Base-by-base conservation (phyloP, 1,139 yeast genomes). In the Nakaseomyces glabratus region DNA sequence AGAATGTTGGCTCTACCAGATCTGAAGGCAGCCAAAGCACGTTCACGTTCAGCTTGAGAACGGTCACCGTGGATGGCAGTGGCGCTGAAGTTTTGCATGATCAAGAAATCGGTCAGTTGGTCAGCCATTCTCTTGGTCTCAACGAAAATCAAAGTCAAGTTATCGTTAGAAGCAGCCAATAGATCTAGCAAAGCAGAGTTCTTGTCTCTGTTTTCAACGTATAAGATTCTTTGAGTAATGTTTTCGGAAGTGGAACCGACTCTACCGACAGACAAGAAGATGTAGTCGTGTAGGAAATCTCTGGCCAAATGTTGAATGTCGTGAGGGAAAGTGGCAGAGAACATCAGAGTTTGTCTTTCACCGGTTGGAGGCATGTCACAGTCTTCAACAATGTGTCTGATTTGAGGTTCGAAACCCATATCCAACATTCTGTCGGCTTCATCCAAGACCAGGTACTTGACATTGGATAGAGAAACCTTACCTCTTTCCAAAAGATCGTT, bases 401-500 rank as follows among this genome's bases (percentile, higher is more conserved):
- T 90, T 72, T 90, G 98, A 47, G 97, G 97, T 71, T 90, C 98
- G 68, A 90, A 90, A 73, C 98, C 98, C 98, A 90, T 90, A 78
- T 90, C 98, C 68, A 90, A 77, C 98, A 90, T 90, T 72, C 98
- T 84, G 68, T 90, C 98, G 58, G 98, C 98, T 73, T 90, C 98
- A 66, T 90, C 98, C 48, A 90, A 73, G 35, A 90, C 97, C 61
- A 90, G 73, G 66, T 85, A 90, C 64, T 82, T 85, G 65, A 90
- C 86, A 67, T 84, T 85, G 48, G 76, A 72, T 56, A 90, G 71
- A 30, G 96, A 86, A 49, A 90, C 84, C 57, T 78, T 72, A 56
- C 97, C 96, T 69, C 96, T 82, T 68, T 86, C 96, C 51, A 90
- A 69, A 62, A 90, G 71, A 66, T 90, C 98, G 61, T 81, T 90